Percentiles rank a stretch among this genome's conserved stretches.
Conservation (phyloP, 2,329 filamentous ascomycete species). For the Rhynchosporium secalis region DNA sequence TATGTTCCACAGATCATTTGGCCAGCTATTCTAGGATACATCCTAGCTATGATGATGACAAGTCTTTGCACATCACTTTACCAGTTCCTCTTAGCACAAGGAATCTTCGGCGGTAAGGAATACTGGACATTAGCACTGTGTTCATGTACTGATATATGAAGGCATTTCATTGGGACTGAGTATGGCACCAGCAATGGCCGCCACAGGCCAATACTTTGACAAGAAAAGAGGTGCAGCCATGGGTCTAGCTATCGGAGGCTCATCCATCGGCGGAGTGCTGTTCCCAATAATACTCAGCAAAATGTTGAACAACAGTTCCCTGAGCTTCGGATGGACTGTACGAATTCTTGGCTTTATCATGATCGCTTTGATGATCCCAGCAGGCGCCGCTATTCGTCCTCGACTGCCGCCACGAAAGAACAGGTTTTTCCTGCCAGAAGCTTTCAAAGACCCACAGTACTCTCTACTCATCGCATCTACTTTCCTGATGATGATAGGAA, state of each 20-base stretch:
- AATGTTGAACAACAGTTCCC: slow-evolving; percentile 44
- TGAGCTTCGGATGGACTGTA: slow-evolving; percentile 40
- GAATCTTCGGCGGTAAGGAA: slow-evolving; percentile 35
- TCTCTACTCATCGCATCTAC: slow-evolving; percentile 45
- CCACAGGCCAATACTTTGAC: slow-evolving; percentile 51
- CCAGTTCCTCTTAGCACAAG: slow-evolving; percentile 42
- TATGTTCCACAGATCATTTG: slow-evolving; percentile 42
- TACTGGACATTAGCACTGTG: not conserved
- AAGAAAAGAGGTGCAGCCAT: slow-evolving; percentile 49
- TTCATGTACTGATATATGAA: not conserved
- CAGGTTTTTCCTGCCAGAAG: slow-evolving; percentile 49
- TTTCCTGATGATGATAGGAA: slow-evolving; percentile 40
- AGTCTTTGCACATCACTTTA: slow-evolving; percentile 41
- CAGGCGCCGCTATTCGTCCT: slow-evolving; percentile 51
- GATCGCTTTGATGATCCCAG: slow-evolving; percentile 50
- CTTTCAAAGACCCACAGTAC: slow-evolving; percentile 47
- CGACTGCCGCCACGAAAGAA: slow-evolving; percentile 45
- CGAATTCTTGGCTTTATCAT: slow-evolving; percentile 41
- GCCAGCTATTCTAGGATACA: slow-evolving; percentile 26
- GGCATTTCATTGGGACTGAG: slow-evolving; percentile 42
- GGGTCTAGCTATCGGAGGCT: slow-evolving; percentile 50
- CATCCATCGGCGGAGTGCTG: slow-evolving; percentile 54
- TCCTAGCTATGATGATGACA: slow-evolving; percentile 41
- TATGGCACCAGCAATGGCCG: slow-evolving; percentile 41
- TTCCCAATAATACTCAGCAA: slow-evolving; percentile 60